These are phyloP conservation scores for Spathaspora passalidarum DNA, from an alignment of 805 yeast genomes.

Conservation along the genomic window DNA sequence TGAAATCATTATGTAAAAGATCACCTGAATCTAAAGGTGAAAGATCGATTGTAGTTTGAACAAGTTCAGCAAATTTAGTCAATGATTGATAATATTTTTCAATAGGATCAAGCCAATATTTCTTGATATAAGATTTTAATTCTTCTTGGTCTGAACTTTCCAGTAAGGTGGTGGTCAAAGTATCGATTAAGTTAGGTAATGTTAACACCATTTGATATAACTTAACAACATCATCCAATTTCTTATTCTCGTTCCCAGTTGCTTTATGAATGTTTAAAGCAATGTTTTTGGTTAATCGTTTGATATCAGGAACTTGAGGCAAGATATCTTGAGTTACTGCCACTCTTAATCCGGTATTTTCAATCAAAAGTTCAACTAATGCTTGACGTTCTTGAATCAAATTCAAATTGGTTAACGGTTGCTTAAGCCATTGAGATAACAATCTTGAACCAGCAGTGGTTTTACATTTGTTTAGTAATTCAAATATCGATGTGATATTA, in stretches of 20 bases:
- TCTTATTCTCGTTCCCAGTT: constrained; percentile 45
- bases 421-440: constrained; percentile 92
- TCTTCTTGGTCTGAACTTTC: constrained; percentile 3
- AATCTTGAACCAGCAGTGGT: constrained; percentile 86
- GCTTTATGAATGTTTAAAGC: constrained; percentile 27
- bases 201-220: constrained; percentile 75
- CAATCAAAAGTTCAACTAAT: constrained; percentile 71
- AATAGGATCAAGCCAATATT: constrained; percentile 60
- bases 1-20: constrained; percentile 60
- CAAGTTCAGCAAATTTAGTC: constrained; percentile 72
- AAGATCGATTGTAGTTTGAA: constrained; percentile 89
- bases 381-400: constrained; percentile 67
- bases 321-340: constrained; percentile 65
- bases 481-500: constrained; percentile 58
- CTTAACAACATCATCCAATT: constrained; percentile 84
- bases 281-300: constrained; percentile 70
- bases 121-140: constrained; percentile 33
- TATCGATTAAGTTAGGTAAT: constrained; percentile 64
- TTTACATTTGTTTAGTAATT: constrained; percentile 83
- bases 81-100: constrained; percentile 48
- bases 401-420: constrained; percentile 70
- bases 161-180: constrained; percentile 38
- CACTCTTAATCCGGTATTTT: constrained; percentile 65
- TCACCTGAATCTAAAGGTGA: constrained; percentile 65
- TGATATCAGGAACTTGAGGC: constrained; percentile 76